These are phyloP conservation scores for Barnettozyma hawaiiensis DNA, from an alignment of 1,139 yeast genomes.

Conservation along the genomic window DNA sequence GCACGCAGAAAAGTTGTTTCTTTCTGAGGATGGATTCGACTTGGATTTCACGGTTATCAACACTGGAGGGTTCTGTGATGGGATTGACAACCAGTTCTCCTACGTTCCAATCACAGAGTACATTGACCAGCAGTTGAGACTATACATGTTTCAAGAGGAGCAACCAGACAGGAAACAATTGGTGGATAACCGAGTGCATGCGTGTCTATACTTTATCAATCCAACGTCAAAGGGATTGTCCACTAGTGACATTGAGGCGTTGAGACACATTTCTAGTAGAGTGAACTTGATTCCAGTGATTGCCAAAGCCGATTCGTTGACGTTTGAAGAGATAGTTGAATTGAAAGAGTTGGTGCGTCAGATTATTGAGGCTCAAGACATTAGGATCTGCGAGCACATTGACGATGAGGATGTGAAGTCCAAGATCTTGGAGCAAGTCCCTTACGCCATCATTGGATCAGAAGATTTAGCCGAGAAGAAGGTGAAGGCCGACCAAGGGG, in stretches of 20 bases:
- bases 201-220: conserved; percentile 65
- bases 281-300: conserved; percentile 75
- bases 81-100: conserved; percentile 49
- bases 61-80: conserved; percentile 80
- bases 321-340: conserved; percentile 30
- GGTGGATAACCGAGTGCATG: conserved; percentile 63
- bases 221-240: conserved; percentile 51
- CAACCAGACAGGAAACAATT: conserved; percentile 56
- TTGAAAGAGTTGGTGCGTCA: conserved; percentile 43
- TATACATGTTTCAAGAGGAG: conserved; percentile 57
- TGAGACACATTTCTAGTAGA: conserved; percentile 58
- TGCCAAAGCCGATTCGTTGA: conserved; percentile 51
- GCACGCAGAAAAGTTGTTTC: conserved; percentile 35
- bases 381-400: conserved; percentile 53
- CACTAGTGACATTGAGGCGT: conserved; percentile 58
- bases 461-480: conserved; percentile 25
- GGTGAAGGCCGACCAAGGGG: conserved; percentile 26
- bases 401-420: conserved; percentile 35
- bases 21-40: conserved; percentile 47
- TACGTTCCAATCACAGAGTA: conserved; percentile 56
- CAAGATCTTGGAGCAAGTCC: conserved; percentile 35
- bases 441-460: conserved; percentile 60
- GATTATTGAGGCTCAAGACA: conserved; percentile 42
- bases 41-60: conserved; percentile 53
- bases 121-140: conserved; percentile 56